Conservation (phyloP, 2,329 filamentous ascomycete species). For the Sarocladiaceae sp. region DNA sequence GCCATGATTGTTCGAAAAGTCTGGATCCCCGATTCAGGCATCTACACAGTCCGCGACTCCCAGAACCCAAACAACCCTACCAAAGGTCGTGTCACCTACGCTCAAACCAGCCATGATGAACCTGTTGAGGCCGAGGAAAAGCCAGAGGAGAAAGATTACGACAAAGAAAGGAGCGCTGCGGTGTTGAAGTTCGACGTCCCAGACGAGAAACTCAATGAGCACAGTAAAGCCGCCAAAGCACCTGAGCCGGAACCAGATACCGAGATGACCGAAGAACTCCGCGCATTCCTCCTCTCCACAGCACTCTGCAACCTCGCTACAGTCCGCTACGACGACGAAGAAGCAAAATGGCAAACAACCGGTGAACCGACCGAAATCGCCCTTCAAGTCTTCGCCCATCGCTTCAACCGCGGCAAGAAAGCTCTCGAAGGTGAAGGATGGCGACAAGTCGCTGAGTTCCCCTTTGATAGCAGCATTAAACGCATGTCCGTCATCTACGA, state of each 20-base stretch:
- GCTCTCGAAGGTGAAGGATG: slow-evolving; percentile 48
- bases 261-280: slow-evolving; percentile 45
- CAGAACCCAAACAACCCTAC: slow-evolving; percentile 59
- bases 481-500: slow-evolving; percentile 75
- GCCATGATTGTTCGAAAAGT: slow-evolving; percentile 67
- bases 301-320: slow-evolving; percentile 65
- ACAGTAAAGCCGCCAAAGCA: slow-evolving; percentile 18
- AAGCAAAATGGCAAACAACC: slow-evolving; percentile 59
- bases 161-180: slow-evolving; percentile 55
- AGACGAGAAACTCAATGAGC: slow-evolving; percentile 45
- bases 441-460: slow-evolving; percentile 65
- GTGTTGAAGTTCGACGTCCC: slow-evolving; percentile 61
- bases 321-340: slow-evolving; percentile 50
- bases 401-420: slow-evolving; percentile 59
- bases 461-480: slow-evolving; percentile 76
- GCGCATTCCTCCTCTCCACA: slow-evolving; percentile 48
- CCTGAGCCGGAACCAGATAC: slow-evolving; percentile 32
- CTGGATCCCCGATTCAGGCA: slow-evolving; percentile 55
- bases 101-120: slow-evolving; percentile 32
- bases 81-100: slow-evolving; percentile 48
- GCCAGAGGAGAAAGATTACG: slow-evolving; percentile 48
- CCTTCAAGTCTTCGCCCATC: slow-evolving; percentile 68
- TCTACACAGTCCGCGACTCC: slow-evolving; percentile 58
- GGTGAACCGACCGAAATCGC: slow-evolving; percentile 74
- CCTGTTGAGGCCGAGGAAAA: slow-evolving; percentile 28